These are phyloP conservation scores for Leccinum arenicola DNA, from an alignment of 768 basidiomycete species.

Conservation along the genomic window DNA sequence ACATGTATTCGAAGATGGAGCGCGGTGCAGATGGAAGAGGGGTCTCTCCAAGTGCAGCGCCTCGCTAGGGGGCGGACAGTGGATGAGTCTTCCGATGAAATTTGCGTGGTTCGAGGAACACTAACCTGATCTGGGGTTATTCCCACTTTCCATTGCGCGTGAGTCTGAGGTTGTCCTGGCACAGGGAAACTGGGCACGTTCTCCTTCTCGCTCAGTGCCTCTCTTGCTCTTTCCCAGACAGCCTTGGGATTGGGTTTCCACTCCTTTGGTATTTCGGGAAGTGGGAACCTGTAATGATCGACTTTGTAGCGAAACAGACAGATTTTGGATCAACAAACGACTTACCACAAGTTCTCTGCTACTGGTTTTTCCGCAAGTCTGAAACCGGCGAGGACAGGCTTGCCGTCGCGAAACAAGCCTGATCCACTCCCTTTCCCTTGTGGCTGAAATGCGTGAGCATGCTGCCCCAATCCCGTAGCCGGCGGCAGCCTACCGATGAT, in stretches of 20 bases:
- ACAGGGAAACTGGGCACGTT: conserved; percentile 30
- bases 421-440: conserved; percentile 3
- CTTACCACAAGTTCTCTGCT: conserved; percentile 67
- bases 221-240: conserved; percentile 61
- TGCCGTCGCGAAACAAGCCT: conserved; percentile 68
- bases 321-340: conserved; percentile 13
- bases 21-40: conserved; percentile 64
- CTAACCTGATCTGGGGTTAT: conserved; percentile 75
- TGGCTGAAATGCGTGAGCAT: conserved; percentile 23
- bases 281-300: conserved; percentile 60
- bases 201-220: conserved; percentile 42
- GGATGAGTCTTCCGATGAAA: conserved; percentile 5
- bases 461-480: background rate
- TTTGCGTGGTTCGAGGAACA: background rate
- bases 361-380: conserved; percentile 63
- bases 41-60: conserved; percentile 78
- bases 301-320: conserved; percentile 15
- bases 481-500: conserved; percentile 12
- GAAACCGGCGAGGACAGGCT: conserved; percentile 74
- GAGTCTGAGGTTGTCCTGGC: conserved; percentile 30
- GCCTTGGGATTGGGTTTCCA: conserved; percentile 84
- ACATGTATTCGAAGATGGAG: conserved; percentile 94
- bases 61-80: conserved; percentile 52
- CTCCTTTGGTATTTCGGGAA: conserved; percentile 76
- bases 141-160: conserved; percentile 53